Evolutionary conservation across 1,284 basidiomycete genomes (phyloP).

Genomic region (Salmacisia buchloeana): DNA sequence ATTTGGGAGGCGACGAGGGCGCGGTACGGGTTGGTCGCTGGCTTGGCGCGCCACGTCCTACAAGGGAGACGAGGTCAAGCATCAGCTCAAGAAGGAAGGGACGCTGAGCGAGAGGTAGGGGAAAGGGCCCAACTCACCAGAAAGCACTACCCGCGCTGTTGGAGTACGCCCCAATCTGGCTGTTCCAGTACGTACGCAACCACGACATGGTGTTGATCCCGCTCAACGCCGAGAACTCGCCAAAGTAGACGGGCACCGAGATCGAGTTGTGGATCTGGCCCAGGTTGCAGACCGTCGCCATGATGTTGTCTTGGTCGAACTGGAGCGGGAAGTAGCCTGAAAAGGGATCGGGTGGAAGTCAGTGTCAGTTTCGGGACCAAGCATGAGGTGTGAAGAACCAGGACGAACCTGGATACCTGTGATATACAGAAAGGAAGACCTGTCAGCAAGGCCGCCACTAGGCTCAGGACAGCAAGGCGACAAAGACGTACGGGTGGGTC

Average conservation of each 20-base stretch:
- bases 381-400: too few relatives aligned
- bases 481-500: conserved; percentile 47
- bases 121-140: conserved; percentile 26
- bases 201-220: conserved; percentile 20
- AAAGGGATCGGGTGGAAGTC: neutral
- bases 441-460: too few relatives aligned
- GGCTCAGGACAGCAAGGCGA: too few relatives aligned
- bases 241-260: conserved; percentile 35
- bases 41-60: conserved; percentile 19
- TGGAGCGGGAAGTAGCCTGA: conserved; percentile 1
- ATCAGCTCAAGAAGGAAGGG: neutral
- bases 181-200: conserved; percentile 25
- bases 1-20: conserved; percentile 18
- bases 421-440: too few relatives aligned
- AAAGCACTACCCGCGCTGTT: conserved; percentile 45
- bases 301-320: neutral
- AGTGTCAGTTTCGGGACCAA: conserved; percentile 17
- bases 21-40: conserved; percentile 19
- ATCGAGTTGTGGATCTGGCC: conserved; percentile 11
- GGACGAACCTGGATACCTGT: too few relatives aligned
- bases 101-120: neutral
- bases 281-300: conserved; percentile 10
- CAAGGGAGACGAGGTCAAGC: neutral
- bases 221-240: conserved; percentile 37
- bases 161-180: conserved; percentile 37